phyloP scores from a whole-genome alignment of 345 rosid species.

The Lepidium sativum region DNA sequence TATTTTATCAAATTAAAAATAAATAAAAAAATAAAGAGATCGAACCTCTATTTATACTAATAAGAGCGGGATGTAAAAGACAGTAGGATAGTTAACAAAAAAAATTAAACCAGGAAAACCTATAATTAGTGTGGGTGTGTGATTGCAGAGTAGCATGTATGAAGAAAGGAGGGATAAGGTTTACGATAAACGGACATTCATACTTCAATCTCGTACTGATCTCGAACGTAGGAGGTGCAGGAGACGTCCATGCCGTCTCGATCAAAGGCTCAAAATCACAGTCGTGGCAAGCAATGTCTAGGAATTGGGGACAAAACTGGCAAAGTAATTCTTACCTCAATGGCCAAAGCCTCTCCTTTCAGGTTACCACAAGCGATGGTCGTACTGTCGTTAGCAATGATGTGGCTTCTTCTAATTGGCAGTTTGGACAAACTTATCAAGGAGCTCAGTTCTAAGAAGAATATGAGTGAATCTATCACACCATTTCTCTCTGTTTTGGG shows the following conservation, averaged over 20 bases:
- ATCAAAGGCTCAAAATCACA: slow-evolving; percentile 84
- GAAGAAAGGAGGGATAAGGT: slow-evolving; percentile 90
- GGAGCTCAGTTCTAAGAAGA: slow-evolving; percentile 45
- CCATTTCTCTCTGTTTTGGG: slow-evolving; percentile 2
- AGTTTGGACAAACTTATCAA: slow-evolving; percentile 81
- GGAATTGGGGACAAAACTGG: slow-evolving; percentile 99
- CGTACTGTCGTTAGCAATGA: slow-evolving; percentile 55
- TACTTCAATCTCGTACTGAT: slow-evolving; percentile 87
- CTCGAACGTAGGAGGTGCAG: slow-evolving; percentile 83
- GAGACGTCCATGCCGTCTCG: slow-evolving; percentile 68
- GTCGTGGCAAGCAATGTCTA: slow-evolving; percentile 81
- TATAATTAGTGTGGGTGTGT: no score
- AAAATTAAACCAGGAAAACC: no score
- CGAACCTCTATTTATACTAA: no score
- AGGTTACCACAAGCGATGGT: slow-evolving; percentile 89
- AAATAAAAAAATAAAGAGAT: no score
- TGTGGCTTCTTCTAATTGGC: slow-evolving; percentile 59
- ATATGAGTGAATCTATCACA: background rate
- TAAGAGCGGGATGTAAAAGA: no score
- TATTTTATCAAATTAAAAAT: no score
- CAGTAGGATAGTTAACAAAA: no score
- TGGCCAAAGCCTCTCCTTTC: slow-evolving; percentile 79
- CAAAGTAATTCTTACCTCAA: slow-evolving; percentile 83
- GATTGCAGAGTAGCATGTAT: slow-evolving; percentile 68
- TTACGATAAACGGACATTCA: slow-evolving; percentile 83